phyloP scores from a whole-genome alignment of 2,329 filamentous ascomycete genomes.

The Thielaviopsis populi region DNA sequence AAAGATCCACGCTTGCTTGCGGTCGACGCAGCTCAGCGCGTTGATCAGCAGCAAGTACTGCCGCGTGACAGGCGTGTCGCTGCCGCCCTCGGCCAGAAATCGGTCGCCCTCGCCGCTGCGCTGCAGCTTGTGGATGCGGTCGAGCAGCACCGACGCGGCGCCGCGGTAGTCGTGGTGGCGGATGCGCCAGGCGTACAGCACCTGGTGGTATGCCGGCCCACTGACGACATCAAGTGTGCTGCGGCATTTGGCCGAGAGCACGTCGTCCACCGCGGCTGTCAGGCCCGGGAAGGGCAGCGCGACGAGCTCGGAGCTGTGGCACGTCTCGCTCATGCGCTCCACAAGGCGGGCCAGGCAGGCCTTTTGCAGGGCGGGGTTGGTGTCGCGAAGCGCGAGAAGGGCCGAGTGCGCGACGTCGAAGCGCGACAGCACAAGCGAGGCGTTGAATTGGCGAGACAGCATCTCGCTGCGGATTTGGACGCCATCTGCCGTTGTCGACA shows the following conservation, averaged over 20 bases:
- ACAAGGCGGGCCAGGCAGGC: slow-evolving; percentile 57
- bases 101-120: slow-evolving; percentile 31
- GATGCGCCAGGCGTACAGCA: slow-evolving; percentile 84
- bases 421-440: slow-evolving; percentile 60
- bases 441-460: slow-evolving; percentile 69
- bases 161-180: slow-evolving; percentile 76
- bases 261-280: slow-evolving; percentile 61
- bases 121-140: slow-evolving; percentile 48
- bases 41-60: slow-evolving; percentile 90
- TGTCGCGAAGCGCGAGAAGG: slow-evolving; percentile 56
- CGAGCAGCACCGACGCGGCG: slow-evolving; percentile 46
- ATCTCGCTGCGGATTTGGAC: slow-evolving; percentile 44
- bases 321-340: slow-evolving; percentile 52
- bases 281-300: slow-evolving; percentile 65
- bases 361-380: slow-evolving; percentile 46
- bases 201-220: slow-evolving; percentile 71
- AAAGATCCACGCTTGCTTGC: slow-evolving; percentile 67
- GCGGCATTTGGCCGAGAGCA: slow-evolving; percentile 57
- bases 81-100: slow-evolving; percentile 42
- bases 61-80: slow-evolving; percentile 50
- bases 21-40: slow-evolving; percentile 68
- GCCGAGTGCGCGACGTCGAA: slow-evolving; percentile 74
- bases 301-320: slow-evolving; percentile 52
- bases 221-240: slow-evolving; percentile 49
- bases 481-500: slow-evolving; percentile 19